Conservation (phyloP, 768 basidiomycete genomes). For the Termitomyces sp. region DNA sequence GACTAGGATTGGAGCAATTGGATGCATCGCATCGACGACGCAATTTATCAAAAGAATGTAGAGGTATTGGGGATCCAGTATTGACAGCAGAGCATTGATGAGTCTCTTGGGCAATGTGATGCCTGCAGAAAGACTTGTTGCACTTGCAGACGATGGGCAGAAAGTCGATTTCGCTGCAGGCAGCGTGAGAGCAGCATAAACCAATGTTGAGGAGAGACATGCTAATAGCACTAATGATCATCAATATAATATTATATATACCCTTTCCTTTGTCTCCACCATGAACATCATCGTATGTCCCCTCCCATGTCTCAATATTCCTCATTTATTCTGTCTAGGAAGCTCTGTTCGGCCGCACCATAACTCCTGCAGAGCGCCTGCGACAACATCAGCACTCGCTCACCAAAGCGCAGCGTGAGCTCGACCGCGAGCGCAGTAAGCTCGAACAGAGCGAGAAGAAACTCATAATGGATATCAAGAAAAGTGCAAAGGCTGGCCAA, state of each 20-base stretch:
- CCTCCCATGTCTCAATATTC: not conserved
- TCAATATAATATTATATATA: not conserved
- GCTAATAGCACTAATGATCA: constrained; percentile 5
- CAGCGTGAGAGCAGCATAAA: constrained; percentile 54
- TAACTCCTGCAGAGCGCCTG: constrained; percentile 95
- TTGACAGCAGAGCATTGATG: constrained; percentile 48
- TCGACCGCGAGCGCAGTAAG: constrained; percentile 92
- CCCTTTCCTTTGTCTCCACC: constrained; percentile 22
- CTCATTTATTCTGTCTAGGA: constrained; percentile 50
- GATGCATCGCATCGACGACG: constrained; percentile 48
- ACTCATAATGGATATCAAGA: constrained; percentile 92
- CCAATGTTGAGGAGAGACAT: constrained; percentile 52
- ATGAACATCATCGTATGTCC: constrained; percentile 79
- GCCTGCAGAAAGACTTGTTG: constrained; percentile 53
- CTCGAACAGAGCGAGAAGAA: constrained; percentile 98
- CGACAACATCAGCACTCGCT: constrained; percentile 96
- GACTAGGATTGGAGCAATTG: constrained; percentile 53
- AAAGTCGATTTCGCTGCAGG: constrained; percentile 68
- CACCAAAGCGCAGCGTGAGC: constrained; percentile 95
- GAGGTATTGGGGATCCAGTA: constrained; percentile 1
- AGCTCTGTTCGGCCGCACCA: constrained; percentile 88
- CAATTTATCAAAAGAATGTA: constrained; percentile 25
- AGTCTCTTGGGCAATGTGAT: constrained; percentile 56
- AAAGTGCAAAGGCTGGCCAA: constrained; percentile 92
- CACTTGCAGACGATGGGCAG: constrained; percentile 75